Evolutionary conservation across 2,329 filamentous ascomycete species (phyloP).

Genomic region (Hawksworthiomyces lignivorus): DNA sequence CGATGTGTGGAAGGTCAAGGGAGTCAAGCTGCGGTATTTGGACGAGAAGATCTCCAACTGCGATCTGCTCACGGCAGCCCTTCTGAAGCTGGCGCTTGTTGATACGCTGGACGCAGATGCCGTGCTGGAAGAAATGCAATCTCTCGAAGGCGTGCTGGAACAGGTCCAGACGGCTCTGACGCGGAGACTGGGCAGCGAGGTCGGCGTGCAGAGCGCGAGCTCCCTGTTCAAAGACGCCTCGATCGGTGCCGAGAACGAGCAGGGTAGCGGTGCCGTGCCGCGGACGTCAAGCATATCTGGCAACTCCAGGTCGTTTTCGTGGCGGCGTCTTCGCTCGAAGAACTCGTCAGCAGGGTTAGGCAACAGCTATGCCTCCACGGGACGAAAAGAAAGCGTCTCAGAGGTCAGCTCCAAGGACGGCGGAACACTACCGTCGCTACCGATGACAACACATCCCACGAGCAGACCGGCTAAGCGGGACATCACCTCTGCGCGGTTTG

Average conservation of each 20-base stretch:
- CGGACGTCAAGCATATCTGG: constrained; percentile 56
- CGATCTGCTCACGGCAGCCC: constrained; percentile 80
- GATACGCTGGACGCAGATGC: constrained; percentile 88
- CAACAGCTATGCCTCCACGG: constrained; percentile 38
- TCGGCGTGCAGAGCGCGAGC: constrained; percentile 71
- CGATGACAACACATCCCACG: constrained; percentile 62
- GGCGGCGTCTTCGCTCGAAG: constrained; percentile 85
- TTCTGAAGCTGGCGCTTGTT: constrained; percentile 74
- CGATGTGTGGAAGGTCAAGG: constrained; percentile 89
- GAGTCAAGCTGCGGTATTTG: constrained; percentile 81
- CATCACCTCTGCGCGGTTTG: constrained; percentile 59
- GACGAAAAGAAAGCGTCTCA: constrained; percentile 40
- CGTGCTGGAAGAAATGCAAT: constrained; percentile 88
- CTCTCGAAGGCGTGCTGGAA: constrained; percentile 76
- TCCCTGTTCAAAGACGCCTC: constrained; percentile 66
- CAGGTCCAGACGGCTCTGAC: constrained; percentile 68
- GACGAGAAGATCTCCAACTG: constrained; percentile 94
- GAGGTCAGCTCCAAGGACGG: constrained; percentile 20
- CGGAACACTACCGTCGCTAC: constrained; percentile 57
- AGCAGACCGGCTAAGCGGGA: constrained; percentile 66
- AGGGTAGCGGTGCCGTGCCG: constrained; percentile 29
- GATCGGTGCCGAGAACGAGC: constrained; percentile 37
- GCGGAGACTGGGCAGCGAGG: constrained; percentile 88
- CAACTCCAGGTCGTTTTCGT: constrained; percentile 76
- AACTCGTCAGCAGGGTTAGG: constrained; percentile 62